Evolutionary conservation across 2,329 filamentous ascomycete genomes (phyloP), one percentile per base, ranked within the genome.

Genomic region (Diaporthe aspalathi): DNA sequence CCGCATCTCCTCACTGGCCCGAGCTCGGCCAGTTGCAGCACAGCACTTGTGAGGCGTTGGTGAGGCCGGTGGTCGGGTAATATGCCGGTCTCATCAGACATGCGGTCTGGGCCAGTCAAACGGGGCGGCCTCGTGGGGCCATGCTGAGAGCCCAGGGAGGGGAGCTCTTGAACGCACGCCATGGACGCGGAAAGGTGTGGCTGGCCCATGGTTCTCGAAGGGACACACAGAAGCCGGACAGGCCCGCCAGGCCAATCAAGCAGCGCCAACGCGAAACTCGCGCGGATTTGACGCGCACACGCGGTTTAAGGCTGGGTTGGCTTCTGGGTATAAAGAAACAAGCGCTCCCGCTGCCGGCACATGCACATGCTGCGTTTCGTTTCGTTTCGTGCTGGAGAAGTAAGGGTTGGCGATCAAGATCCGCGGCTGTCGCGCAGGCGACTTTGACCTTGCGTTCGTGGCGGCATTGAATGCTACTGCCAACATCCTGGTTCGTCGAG

Each of bases 71-170:
- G n/a, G 47, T 65, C 63, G 68, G 71, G 57, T 50, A 45, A 52
- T 53, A 54, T 50, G 71, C 71, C 63, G 65, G 71, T 73, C 65
- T 71, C 71, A 71, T 57, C 68, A 65, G 56, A 52, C 67, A 66
- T 71, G 71, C 68, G 65, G 69, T 73, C 71, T 73, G 65, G 69
- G 52, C 71, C 71, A 73, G 71, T 73, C 71, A 71, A 60, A 63
- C 50, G 43, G 24, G 24, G 52, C 43, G 22, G 22, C 16, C 38
- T 47, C 60, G 49, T 60, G 67, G 67, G 57, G 24, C 32, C 49
- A 57, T 68, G 67, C 53, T 68, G 67, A 43, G 43, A 50, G 53
- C 16, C 27, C 66, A 45, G 14, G 52, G 70, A 70, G 65, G 35
- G 49, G 35, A 47, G 47, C 20, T 63, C 35, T 69, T 53, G 50